A percentile compares a stretch with the other conserved stretches of the same genome.
Evolutionary conservation across 2,329 filamentous ascomycete genomes (phyloP).

Genomic region (Diaporthe sp.): DNA sequence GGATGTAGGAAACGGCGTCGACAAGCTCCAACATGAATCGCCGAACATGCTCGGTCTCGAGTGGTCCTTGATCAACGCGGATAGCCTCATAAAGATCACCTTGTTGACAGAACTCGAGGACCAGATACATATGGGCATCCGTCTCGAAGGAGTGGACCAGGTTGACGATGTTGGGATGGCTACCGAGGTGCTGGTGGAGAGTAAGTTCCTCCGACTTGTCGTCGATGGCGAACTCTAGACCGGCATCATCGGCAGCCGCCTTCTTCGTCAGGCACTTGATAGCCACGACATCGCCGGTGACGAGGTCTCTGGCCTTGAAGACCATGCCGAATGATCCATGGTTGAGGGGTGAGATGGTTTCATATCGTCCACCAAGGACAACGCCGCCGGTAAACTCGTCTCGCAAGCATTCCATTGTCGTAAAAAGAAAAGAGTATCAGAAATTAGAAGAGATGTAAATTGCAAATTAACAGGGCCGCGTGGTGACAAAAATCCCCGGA

Average conservation of each 20-base stretch:
- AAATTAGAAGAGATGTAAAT: constrained; percentile 42
- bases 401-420: constrained; percentile 84
- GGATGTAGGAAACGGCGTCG: constrained; percentile 89
- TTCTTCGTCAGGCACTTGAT: constrained; percentile 97
- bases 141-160: constrained; percentile 93
- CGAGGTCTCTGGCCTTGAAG: constrained; percentile 87
- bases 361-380: constrained; percentile 88
- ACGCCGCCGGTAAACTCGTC: constrained; percentile 83
- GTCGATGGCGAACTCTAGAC: constrained; percentile 78
- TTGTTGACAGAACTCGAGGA: constrained; percentile 94
- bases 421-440: constrained; percentile 38
- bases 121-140: constrained; percentile 87
- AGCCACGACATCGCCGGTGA: constrained; percentile 84
- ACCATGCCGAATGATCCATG: constrained; percentile 99
- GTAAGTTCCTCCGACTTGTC: constrained; percentile 85
- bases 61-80: constrained; percentile 84
- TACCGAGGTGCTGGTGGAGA: constrained; percentile 82
- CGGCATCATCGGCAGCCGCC: constrained; percentile 69
- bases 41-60: constrained; percentile 96
- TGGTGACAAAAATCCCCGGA: constrained; percentile 44
- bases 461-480: constrained; percentile 43
- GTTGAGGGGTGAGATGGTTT: constrained; percentile 93
- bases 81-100: constrained; percentile 99
- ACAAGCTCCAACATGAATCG: constrained; percentile 97
- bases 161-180: constrained; percentile 94